phyloP scores from a whole-genome alignment of 805 yeast species.

The Saccharomycopsis selenospora region DNA sequence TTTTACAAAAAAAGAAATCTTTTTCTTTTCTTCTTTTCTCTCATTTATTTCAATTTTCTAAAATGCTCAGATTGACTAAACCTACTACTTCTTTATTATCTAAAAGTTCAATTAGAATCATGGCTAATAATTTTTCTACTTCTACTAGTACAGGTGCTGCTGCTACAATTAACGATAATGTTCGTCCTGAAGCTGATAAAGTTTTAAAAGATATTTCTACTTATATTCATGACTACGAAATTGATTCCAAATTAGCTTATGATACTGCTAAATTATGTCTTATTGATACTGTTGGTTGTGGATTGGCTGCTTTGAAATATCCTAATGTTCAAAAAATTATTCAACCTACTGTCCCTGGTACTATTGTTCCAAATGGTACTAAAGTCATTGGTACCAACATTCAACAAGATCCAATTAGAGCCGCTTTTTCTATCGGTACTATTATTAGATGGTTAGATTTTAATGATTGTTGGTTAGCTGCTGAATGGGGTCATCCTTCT shows the following conservation, averaged over 20 bases:
- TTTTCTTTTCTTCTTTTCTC: too few species aligned
- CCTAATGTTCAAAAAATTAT: constrained; percentile 41
- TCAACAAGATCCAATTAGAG: constrained; percentile 48
- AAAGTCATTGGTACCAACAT: constrained; percentile 45
- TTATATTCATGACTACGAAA: constrained; percentile 40
- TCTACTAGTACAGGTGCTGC: background rate
- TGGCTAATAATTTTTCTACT: background rate
- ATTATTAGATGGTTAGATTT: constrained; percentile 54
- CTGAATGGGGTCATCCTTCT: constrained; percentile 66
- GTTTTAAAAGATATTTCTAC: constrained; percentile 43
- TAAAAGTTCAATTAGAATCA: background rate
- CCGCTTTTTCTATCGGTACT: constrained; percentile 52
- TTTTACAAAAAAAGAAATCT: too few species aligned
- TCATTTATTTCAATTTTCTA: background rate
- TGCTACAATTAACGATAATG: constrained; percentile 5
- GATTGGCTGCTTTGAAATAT: constrained; percentile 50
- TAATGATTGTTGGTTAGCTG: constrained; percentile 61
- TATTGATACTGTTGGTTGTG: constrained; percentile 54
- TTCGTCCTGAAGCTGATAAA: constrained; percentile 28
- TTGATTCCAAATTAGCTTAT: constrained; percentile 40
- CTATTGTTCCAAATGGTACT: constrained; percentile 49
- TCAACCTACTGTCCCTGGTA: constrained; percentile 53
- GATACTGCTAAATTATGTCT: constrained; percentile 51
- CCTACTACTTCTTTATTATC: background rate
- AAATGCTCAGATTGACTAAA: background rate